Conservation (phyloP, 1,284 basidiomycete genomes). For the Ustilago loliicola region DNA sequence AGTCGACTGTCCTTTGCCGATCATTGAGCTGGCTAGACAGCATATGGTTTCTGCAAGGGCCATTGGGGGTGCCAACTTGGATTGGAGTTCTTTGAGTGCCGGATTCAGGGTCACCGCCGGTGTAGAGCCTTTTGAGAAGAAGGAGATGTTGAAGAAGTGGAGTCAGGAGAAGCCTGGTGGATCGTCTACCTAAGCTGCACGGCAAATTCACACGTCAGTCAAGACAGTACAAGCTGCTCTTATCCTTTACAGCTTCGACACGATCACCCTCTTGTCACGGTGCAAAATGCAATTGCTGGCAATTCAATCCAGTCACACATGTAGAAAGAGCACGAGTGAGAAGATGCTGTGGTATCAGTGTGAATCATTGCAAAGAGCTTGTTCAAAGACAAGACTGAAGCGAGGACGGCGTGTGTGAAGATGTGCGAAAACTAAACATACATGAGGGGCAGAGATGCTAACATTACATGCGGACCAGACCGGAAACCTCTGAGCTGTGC, state of each 20-base stretch:
- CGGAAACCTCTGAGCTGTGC: background rate
- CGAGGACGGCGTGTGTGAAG: background rate
- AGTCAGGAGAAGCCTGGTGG: constrained; percentile 20
- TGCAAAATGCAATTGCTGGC: background rate
- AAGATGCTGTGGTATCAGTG: constrained; percentile 3
- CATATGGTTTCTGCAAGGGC: constrained; percentile 71
- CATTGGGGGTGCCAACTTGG: constrained; percentile 76
- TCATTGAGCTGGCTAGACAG: constrained; percentile 60
- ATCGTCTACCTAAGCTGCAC: background rate
- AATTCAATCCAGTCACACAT: background rate
- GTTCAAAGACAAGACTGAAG: background rate
- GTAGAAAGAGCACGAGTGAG: background rate
- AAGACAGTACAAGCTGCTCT: too few relatives aligned
- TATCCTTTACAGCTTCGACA: too few relatives aligned
- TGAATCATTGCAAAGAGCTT: constrained; percentile 1
- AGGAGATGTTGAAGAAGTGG: constrained; percentile 55
- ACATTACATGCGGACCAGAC: background rate
- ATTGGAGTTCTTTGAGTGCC: constrained; percentile 81
- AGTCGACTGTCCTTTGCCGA: constrained; percentile 83
- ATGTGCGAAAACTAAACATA: constrained; percentile 12
- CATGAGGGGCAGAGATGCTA: constrained; percentile 17
- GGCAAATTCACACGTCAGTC: too few relatives aligned
- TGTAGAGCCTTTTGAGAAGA: constrained; percentile 75
- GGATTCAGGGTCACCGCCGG: constrained; percentile 80
- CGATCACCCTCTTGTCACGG: background rate